phyloP scores from a whole-genome alignment of 164 flowering plant species.

The Warburgia ugandensis region DNA sequence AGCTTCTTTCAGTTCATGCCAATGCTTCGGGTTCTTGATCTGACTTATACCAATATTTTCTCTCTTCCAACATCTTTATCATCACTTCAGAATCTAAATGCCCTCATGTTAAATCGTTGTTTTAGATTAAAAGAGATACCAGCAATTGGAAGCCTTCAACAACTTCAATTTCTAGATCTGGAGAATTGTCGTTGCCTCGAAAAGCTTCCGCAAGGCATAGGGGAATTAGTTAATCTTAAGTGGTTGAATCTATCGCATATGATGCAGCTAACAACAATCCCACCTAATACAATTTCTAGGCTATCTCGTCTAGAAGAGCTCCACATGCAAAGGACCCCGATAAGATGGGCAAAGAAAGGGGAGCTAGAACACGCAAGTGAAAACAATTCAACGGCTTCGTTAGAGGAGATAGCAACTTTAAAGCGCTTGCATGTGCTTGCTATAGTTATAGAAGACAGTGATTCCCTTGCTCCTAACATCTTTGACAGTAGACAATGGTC shows the following conservation, averaged over 20 bases:
- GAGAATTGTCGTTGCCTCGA: background rate
- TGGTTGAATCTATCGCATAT: background rate
- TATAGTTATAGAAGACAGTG: background rate
- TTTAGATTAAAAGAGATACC: background rate
- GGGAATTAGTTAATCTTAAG: slow-evolving; percentile 2
- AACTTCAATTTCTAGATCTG: slow-evolving; percentile 6
- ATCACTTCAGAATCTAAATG: background rate
- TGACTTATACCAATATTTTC: background rate
- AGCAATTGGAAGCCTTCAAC: background rate
- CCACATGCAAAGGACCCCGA: background rate
- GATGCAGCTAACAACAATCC: background rate
- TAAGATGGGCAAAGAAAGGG: slow-evolving; percentile 1
- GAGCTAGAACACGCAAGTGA: background rate
- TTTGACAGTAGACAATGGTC: background rate
- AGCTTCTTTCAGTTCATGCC: slow-evolving; percentile 5
- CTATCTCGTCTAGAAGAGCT: background rate
- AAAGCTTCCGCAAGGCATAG: background rate
- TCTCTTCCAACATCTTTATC: background rate
- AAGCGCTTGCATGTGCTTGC: background rate
- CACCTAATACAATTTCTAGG: background rate
- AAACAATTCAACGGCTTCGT: no score
- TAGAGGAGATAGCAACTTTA: background rate
- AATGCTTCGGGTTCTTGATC: slow-evolving; percentile 3
- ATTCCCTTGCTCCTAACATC: background rate
- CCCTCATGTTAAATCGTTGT: background rate